Percentiles rank a stretch among this genome's conserved stretches.
Conservation (phyloP, 2,329 filamentous ascomycete genomes). For the Colletotrichum siamense region DNA sequence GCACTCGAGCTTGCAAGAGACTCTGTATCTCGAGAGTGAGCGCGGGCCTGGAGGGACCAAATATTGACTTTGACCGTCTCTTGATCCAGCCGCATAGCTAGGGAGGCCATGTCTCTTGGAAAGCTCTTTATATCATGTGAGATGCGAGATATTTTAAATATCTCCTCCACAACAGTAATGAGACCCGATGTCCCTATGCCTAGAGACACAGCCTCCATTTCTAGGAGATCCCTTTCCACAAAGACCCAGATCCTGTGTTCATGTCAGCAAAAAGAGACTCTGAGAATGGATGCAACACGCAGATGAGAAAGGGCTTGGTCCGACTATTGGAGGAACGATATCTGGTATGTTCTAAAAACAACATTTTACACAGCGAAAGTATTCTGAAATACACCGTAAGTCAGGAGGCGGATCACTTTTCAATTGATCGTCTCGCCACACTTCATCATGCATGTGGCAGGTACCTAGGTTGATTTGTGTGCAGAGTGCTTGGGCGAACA, state of each 20-base stretch:
- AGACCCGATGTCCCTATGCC: neutral
- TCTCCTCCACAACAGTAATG: neutral
- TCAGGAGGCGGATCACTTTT: no score
- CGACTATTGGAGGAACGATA: no score
- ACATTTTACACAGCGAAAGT: no score
- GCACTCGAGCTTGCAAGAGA: neutral
- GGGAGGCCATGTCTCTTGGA: neutral
- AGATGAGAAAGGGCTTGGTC: no score
- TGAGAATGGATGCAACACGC: no score
- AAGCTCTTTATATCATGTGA: neutral
- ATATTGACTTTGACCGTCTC: neutral
- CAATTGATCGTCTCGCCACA: no score
- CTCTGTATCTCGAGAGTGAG: neutral
- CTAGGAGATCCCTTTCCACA: neutral
- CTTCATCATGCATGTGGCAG: no score
- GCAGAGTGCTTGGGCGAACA: no score
- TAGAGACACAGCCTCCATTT: neutral
- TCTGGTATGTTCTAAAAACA: no score
- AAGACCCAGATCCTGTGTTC: neutral
- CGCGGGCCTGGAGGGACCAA: neutral
- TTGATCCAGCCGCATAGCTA: neutral
- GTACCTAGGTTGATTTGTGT: no score
- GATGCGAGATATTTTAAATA: neutral
- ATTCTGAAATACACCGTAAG: no score
- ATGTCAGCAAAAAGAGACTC: neutral